Evolutionary conservation across 2,329 filamentous ascomycete species (phyloP).

Genomic region (Beauveria scarabaeidicola): DNA sequence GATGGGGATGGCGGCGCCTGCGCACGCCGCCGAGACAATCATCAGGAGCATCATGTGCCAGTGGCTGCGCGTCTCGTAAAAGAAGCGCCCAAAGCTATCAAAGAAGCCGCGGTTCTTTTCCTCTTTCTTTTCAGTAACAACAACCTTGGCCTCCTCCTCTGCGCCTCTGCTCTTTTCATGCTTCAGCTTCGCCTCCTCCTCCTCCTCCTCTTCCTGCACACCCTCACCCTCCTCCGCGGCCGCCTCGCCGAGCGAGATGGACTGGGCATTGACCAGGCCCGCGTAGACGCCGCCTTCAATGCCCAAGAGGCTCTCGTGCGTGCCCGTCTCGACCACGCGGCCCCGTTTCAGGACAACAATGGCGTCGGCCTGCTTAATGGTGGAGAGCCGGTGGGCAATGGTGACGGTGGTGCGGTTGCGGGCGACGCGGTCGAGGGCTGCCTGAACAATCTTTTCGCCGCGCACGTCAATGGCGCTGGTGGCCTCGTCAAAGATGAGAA

Average conservation of each 20-base stretch:
- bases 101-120: constrained; percentile 46
- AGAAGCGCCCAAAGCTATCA: constrained; percentile 45
- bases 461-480: constrained; percentile 56
- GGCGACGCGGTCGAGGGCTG: constrained; percentile 49
- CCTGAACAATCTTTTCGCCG: constrained; percentile 53
- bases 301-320: constrained; percentile 61
- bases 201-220: constrained; percentile 34
- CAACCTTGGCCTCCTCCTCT: constrained; percentile 35
- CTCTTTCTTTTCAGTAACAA: neutral
- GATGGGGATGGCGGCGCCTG: constrained; percentile 37
- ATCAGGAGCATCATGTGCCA: constrained; percentile 46
- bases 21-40: constrained; percentile 37
- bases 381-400: constrained; percentile 67
- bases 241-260: constrained; percentile 46
- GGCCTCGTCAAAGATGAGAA: constrained; percentile 70
- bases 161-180: constrained; percentile 36
- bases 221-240: constrained; percentile 30
- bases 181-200: constrained; percentile 36
- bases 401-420: constrained; percentile 60
- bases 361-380: constrained; percentile 67
- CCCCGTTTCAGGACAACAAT: constrained; percentile 72
- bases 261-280: constrained; percentile 56
- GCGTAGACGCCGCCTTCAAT: constrained; percentile 56
- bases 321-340: constrained; percentile 63
- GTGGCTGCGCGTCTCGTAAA: constrained; percentile 46